Base-by-base conservation (phyloP, 2,329 filamentous ascomycete species). In the Penicillium sp. region DNA sequence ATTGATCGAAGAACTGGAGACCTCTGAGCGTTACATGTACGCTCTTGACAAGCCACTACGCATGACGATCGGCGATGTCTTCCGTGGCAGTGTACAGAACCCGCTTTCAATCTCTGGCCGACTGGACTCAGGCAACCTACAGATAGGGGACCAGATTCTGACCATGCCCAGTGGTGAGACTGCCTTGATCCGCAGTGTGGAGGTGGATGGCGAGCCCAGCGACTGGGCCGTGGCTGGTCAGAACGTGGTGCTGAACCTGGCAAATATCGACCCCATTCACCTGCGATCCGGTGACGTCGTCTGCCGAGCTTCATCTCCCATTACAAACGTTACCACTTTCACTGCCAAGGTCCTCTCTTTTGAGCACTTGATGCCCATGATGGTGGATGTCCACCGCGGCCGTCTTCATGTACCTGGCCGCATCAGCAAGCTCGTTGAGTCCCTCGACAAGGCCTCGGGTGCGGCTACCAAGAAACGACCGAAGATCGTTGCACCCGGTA, bases 151-250 rank as follows among this genome's bases (percentile, higher is more conserved):
- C 62, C 79, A 80, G 1, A 74, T 97, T 12, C 66, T 91, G 4
- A 81, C 89, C 2, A 86, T 95, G 67, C 93, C 93, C 0, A 88
- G 87, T 46, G 84, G 84, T 23, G 87, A 96, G 66, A 85, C 81
- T 32, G 91, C 89, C 1, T 83, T 82, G 44, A 80, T 97, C 68
- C 95, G 92, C 66, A 86, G 82, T 3, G 77, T 98, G 42, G 85
- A 93, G 66, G 79, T 90, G 8, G 86, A 92, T 65, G 79, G 82
- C 20, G 81, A 87, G 44, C 73, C 81, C 1, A 81, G 79, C 10
- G 90, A 95, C 52, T 98, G 90, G 89, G 89, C 88, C 0, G 90
- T 96, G 12, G 91, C 92, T 0, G 92, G 92, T 1, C 89, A 97
- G 64, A 95, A 93, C 52, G 82, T 88, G 13, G 86, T 84, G 0